Evolutionary conservation across 2,329 filamentous ascomycete genomes (phyloP), one percentile per base, ranked within the genome.

Genomic region (Fusarium xyrophilum): DNA sequence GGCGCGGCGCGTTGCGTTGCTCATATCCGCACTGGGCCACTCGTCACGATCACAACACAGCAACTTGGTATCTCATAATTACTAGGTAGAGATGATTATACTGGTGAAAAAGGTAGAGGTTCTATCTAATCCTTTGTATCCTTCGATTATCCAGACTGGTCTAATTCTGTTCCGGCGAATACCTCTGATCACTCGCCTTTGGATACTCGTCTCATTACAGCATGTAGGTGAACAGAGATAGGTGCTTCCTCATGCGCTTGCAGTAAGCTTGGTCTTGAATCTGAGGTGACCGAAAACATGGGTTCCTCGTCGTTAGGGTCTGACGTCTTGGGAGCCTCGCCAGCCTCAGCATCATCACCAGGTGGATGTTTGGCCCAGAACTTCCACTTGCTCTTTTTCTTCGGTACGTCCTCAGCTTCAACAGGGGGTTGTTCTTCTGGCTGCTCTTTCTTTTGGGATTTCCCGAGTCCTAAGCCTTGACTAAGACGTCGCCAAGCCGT

Each of bases 311-410:
- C 21, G 23, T 39, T 55, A 11, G 39, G 7, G 15, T 46, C 27
- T 7, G 21, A 19, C 4, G 19, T 42, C 23, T 32, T 33, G 32
- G 27, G 25, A 8, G 25, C 8, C 28, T 33, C 10, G 17, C 12
- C 33, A 7, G 27, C 14, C 17, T 48, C 56, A 19, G 12, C 38
- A 32, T 25, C 13, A 4, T 19, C 19, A 14, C 11, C 11, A 14
- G 27, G n/a, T 32, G 57, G 35, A 14, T 65, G 38, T 27, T 56
- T 65, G 9, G 52, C 33, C 66, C 64, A 63, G 28, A 65, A 68
- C 33, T 33, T 66, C 65, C 65, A 69, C 9, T 58, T 69, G 17
- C 53, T 55, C 42, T 42, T 68, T n/a, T 42, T 54, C 30, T 28
- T 69, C 15, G 19, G 23, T 11, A 52, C 54, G 13, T 27, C 13